A percentile compares a stretch with the other conserved stretches of the same genome.
phyloP scores from a whole-genome alignment of 148 eudicot species.

The Persicaria maculosa region DNA sequence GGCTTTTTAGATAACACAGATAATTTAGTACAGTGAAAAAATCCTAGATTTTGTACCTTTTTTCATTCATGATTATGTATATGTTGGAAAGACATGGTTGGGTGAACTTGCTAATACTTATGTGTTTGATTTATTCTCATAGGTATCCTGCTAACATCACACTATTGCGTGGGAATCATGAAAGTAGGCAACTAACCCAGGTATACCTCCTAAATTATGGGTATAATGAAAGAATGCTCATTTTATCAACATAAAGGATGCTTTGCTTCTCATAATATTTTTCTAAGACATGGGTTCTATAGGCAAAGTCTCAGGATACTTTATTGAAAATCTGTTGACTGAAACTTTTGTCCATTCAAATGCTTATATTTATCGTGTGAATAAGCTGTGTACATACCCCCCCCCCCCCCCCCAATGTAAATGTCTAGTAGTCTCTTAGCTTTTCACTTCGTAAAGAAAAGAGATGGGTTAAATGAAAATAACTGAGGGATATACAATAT shows the following conservation, averaged over 20 bases:
- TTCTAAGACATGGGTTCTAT: not conserved
- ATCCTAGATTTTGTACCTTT: not conserved
- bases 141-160: conserved; percentile 98
- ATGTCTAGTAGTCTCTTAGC: conserved; percentile 1
- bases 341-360: not conserved
- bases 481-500: not conserved
- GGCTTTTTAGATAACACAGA: not conserved
- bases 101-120: not conserved
- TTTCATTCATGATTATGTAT: not conserved
- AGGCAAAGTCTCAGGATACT: not conserved
- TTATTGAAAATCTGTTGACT: not conserved
- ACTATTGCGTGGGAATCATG: conserved; percentile 97
- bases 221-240: not conserved
- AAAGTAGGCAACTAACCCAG: conserved; percentile 97
- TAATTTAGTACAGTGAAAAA: not conserved
- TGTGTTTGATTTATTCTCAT: conserved; percentile 15
- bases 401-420: too few relatives aligned
- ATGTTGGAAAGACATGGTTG: not conserved
- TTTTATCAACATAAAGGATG: not conserved
- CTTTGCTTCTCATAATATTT: not conserved
- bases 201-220: conserved; percentile 25
- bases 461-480: too few relatives aligned
- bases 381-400: too few relatives aligned
- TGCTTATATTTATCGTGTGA: not conserved
- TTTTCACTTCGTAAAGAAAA: too few relatives aligned